Conservation (phyloP, 805 yeast species). For the Priceomyces carsonii region DNA sequence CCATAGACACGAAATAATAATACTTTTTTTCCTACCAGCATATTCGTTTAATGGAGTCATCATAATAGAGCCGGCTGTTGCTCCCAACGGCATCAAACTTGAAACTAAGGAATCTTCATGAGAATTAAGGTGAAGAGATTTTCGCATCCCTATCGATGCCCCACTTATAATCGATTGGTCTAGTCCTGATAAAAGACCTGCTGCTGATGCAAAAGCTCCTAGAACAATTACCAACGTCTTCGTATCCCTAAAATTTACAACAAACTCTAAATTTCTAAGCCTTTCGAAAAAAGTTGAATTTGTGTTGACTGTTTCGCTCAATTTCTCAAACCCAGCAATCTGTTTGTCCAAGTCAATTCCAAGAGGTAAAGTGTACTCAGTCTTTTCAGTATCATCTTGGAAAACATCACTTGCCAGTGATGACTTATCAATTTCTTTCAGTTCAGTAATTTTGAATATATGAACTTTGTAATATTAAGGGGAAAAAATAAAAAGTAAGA, state of each 20-base stretch:
- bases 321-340: conserved; percentile 32
- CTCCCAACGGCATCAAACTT: conserved; percentile 69
- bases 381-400: conserved; percentile 1
- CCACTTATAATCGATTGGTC: conserved; percentile 71
- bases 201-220: conserved; percentile 57
- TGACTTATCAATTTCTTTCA: too few species aligned
- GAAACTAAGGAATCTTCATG: conserved; percentile 54
- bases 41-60: conserved; percentile 58
- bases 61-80: conserved; percentile 60
- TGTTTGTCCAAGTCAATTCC: conserved; percentile 29
- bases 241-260: conserved; percentile 45
- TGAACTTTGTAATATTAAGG: too few species aligned
- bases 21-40: conserved; percentile 56
- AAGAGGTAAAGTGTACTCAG: conserved; percentile 1
- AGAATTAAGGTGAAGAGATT: conserved; percentile 38
- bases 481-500: too few species aligned
- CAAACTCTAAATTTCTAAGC: conserved; percentile 34
- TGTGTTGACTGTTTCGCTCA: conserved; percentile 27
- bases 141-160: conserved; percentile 54
- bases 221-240: conserved; percentile 48
- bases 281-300: conserved; percentile 39
- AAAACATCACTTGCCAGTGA: conserved; percentile 3
- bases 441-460: too few species aligned
- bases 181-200: conserved; percentile 65
- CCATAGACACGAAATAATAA: conserved; percentile 57